A percentile compares a stretch with the other conserved stretches of the same genome.
These are phyloP conservation scores for Xerocomellus intermedius DNA, from an alignment of 768 basidiomycete species.

Conservation along the genomic window DNA sequence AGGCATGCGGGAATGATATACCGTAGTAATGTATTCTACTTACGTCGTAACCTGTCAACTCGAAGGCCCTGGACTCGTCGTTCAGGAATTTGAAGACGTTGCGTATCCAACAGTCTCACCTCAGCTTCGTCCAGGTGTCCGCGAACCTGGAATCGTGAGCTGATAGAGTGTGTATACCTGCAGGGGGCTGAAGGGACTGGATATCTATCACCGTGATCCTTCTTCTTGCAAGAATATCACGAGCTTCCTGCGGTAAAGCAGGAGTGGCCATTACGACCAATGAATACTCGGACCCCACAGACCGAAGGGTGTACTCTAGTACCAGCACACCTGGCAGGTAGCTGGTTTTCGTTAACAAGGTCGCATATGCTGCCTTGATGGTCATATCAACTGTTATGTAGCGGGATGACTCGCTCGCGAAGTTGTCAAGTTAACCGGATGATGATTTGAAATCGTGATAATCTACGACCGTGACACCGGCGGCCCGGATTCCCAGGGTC, in stretches of 20 bases:
- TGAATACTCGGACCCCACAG: constrained; percentile 64
- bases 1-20: neutral
- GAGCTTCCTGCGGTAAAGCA: constrained; percentile 48
- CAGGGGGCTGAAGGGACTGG: constrained; percentile 52
- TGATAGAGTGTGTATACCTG: constrained; percentile 37
- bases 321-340: constrained; percentile 61
- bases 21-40: constrained; percentile 7
- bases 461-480: too few species aligned
- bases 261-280: constrained; percentile 77
- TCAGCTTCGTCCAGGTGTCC: constrained; percentile 67
- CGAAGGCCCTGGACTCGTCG: constrained; percentile 49
- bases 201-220: constrained; percentile 61
- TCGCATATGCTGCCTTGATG: constrained; percentile 61
- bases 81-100: constrained; percentile 21
- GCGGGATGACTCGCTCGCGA: neutral
- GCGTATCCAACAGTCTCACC: constrained; percentile 31
- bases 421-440: too few species aligned
- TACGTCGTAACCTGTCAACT: constrained; percentile 67
- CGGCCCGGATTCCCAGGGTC: too few species aligned
- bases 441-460: too few species aligned
- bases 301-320: constrained; percentile 49
- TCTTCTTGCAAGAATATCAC: constrained; percentile 47
- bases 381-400: constrained; percentile 26
- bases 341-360: constrained; percentile 66
- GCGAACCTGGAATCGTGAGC: constrained; percentile 47